Evolutionary conservation across 2,329 filamentous ascomycete species (phyloP).

Genomic region (Exophiala aquamarina): DNA sequence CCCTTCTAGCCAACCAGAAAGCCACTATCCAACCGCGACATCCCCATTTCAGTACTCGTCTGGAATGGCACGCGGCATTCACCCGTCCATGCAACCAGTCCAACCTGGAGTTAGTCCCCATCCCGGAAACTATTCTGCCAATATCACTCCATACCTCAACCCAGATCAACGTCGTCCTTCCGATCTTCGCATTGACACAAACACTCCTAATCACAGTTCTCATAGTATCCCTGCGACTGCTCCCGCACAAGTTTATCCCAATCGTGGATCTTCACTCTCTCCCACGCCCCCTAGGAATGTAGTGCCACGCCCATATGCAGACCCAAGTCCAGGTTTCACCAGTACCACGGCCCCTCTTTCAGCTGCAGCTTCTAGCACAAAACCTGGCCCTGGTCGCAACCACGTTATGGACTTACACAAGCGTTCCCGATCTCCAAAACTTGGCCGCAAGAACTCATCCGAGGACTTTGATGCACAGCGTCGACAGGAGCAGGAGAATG

Average conservation of each 20-base stretch:
- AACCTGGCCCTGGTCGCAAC: not conserved
- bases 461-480: slow-evolving; percentile 24
- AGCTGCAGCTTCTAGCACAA: not conserved
- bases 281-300: not conserved
- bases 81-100: not conserved
- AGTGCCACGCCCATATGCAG: not conserved
- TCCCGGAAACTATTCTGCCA: not conserved
- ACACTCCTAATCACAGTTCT: not conserved
- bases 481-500: slow-evolving; percentile 7
- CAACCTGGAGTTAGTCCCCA: not conserved
- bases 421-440: slow-evolving; percentile 37
- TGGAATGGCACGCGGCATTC: too few species aligned
- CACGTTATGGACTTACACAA: slow-evolving; percentile 37
- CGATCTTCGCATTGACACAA: slow-evolving; percentile 23
- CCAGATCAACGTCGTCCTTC: slow-evolving; percentile 14
- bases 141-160: slow-evolving; percentile 2
- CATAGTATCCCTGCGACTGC: slow-evolving; percentile 13
- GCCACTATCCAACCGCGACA: too few species aligned
- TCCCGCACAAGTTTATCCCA: slow-evolving; percentile 14
- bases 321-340: slow-evolving; percentile 1
- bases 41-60: too few species aligned
- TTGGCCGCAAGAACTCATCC: slow-evolving; percentile 30
- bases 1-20: too few species aligned
- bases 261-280: slow-evolving; percentile 1
- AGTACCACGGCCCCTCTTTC: not conserved